phyloP scores from a whole-genome alignment of 768 basidiomycete genomes.

The Dacryopinax primogenitus region DNA sequence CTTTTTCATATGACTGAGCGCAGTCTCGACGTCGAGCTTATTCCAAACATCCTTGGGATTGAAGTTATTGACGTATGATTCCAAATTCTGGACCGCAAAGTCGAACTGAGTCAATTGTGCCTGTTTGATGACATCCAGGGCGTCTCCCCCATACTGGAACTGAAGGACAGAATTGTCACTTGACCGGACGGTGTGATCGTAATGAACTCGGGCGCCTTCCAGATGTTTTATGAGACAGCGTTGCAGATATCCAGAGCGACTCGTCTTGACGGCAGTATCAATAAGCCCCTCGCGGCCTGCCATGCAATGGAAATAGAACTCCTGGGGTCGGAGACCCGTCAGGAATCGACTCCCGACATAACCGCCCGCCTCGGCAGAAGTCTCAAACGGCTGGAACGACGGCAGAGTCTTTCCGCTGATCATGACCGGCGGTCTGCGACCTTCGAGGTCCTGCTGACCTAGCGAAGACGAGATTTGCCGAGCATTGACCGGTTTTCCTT shows the following conservation, averaged over 20 bases:
- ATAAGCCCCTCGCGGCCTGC: slow-evolving; percentile 97
- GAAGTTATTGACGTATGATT: slow-evolving; percentile 61
- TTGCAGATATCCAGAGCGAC: slow-evolving; percentile 94
- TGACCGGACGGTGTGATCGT: slow-evolving; percentile 95
- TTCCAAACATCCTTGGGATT: slow-evolving; percentile 44
- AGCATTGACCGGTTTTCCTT: slow-evolving; percentile 94
- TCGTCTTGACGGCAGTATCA: slow-evolving; percentile 98
- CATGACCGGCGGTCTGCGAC: slow-evolving; percentile 97
- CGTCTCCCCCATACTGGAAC: slow-evolving; percentile 94
- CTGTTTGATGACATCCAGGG: slow-evolving; percentile 91
- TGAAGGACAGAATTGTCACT: slow-evolving; percentile 88
- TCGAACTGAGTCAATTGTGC: slow-evolving; percentile 85
- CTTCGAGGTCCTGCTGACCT: slow-evolving; percentile 96
- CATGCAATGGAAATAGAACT: slow-evolving; percentile 99
- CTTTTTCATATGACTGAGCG: slow-evolving; percentile 75
- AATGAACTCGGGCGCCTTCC: slow-evolving; percentile 91
- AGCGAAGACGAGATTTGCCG: slow-evolving; percentile 96
- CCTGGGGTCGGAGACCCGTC: slow-evolving; percentile 94
- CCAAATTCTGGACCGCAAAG: slow-evolving; percentile 77
- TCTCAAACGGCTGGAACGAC: slow-evolving; percentile 93
- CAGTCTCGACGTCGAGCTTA: slow-evolving; percentile 52
- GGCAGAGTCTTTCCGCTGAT: slow-evolving; percentile 97
- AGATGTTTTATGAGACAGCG: slow-evolving; percentile 97
- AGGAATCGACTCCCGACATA: slow-evolving; percentile 97
- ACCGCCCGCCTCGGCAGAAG: slow-evolving; percentile 94